phyloP scores from a whole-genome alignment of 1,139 yeast species.

The Magnusiomyces ingens region DNA sequence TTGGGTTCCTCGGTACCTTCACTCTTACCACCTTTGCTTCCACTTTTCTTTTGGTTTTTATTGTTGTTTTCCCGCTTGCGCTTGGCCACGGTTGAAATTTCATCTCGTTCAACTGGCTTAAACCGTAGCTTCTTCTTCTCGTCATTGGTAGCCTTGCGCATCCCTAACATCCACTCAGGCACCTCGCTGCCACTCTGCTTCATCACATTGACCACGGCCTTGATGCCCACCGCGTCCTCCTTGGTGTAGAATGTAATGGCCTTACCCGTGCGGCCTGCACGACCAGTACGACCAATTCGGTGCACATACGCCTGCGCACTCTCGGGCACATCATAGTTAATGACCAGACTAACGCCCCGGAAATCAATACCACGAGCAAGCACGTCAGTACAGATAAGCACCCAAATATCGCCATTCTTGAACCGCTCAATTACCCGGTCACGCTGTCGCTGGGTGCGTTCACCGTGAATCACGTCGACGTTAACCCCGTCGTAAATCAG shows the following conservation, averaged over 20 bases:
- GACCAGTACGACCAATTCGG: conserved; percentile 96
- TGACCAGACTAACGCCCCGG: conserved; percentile 88
- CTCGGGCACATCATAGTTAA: conserved; percentile 94
- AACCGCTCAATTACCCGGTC: conserved; percentile 78
- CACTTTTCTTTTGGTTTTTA: conserved; percentile 47
- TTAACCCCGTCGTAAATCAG: conserved; percentile 82
- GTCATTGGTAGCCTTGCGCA: conserved; percentile 61
- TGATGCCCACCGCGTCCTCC: conserved; percentile 69
- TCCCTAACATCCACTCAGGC: conserved; percentile 74
- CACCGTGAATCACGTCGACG: conserved; percentile 95
- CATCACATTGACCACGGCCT: conserved; percentile 89
- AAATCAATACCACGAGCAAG: conserved; percentile 96
- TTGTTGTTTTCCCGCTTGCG: conserved; percentile 63
- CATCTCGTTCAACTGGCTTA: conserved; percentile 56
- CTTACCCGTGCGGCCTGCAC: conserved; percentile 92
- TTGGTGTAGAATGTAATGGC: conserved; percentile 93
- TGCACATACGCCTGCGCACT: conserved; percentile 94
- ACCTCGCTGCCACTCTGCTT: conserved; percentile 76
- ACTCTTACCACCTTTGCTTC: conserved; percentile 9
- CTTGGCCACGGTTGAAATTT: conserved; percentile 84
- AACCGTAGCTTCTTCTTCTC: conserved; percentile 60
- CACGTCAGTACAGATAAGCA: conserved; percentile 92
- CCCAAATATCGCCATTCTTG: conserved; percentile 90
- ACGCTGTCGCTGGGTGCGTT: conserved; percentile 84
- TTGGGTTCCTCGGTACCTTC: background rate